These are phyloP conservation scores for Suillus cothurnatus DNA, from an alignment of 768 basidiomycete genomes.

Conservation along the genomic window DNA sequence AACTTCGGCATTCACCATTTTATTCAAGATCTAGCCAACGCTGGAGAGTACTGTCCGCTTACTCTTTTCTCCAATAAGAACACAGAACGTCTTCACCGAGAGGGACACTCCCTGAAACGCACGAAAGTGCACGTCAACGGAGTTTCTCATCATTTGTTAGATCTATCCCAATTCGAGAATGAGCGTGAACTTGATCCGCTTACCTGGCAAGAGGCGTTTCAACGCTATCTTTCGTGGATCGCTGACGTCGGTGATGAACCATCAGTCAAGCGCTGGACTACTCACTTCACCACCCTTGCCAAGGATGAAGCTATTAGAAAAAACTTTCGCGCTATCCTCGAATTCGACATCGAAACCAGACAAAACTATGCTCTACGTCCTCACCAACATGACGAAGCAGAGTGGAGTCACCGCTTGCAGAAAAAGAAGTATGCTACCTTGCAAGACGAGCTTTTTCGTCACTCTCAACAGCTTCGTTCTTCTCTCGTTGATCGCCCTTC, in stretches of 20 bases:
- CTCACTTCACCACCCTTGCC: background rate
- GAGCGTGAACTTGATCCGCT: background rate
- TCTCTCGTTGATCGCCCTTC: no score
- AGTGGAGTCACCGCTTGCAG: no score
- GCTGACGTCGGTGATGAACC: background rate
- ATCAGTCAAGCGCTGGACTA: fast-evolving
- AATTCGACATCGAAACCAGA: background rate
- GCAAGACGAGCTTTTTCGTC: no score
- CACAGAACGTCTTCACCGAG: background rate
- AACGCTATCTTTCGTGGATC: background rate
- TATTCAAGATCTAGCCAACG: no score
- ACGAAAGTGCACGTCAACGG: background rate
- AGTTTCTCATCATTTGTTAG: background rate
- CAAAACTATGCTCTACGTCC: no score
- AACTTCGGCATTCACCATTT: no score
- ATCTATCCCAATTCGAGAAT: background rate
- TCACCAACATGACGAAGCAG: no score
- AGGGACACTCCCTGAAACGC: background rate
- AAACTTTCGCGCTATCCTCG: background rate
- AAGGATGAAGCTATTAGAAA: background rate
- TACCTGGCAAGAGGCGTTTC: background rate
- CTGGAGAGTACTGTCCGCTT: background rate
- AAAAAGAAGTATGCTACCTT: no score
- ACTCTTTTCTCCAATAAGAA: background rate
- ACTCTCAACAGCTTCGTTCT: no score